Percentiles rank a stretch among this genome's conserved stretches.
phyloP scores from a whole-genome alignment of 768 basidiomycete genomes.

The Pseudohyphozyma bogoriensis region DNA sequence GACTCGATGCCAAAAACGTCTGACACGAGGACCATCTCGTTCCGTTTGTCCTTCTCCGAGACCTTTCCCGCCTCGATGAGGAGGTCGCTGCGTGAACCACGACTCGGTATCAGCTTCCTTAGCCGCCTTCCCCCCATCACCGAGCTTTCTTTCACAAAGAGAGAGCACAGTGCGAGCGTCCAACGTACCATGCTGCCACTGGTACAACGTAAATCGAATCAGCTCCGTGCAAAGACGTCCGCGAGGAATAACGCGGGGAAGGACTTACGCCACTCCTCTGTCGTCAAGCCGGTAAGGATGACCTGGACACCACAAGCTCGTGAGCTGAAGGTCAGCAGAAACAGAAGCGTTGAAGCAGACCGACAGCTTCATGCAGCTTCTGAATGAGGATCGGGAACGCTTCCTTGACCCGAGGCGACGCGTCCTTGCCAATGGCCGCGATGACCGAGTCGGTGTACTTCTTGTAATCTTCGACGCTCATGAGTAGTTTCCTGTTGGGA shows the following conservation, averaged over 20 bases:
- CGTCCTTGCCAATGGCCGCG: too few species aligned
- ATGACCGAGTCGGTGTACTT: too few species aligned
- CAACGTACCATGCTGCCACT: neutral
- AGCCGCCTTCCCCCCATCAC: too few species aligned
- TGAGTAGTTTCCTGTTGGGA: too few species aligned
- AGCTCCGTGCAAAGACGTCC: too few species aligned
- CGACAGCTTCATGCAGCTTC: slow-evolving; percentile 30
- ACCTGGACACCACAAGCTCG: neutral
- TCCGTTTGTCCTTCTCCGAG: slow-evolving; percentile 19
- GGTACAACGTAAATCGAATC: too few species aligned
- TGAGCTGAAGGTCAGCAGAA: neutral
- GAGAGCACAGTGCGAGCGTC: neutral
- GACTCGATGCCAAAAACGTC: slow-evolving; percentile 33
- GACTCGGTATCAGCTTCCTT: slow-evolving; percentile 1
- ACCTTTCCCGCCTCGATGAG: slow-evolving; percentile 31
- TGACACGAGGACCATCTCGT: slow-evolving; percentile 32
- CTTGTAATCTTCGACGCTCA: too few species aligned
- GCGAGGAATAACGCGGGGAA: too few species aligned
- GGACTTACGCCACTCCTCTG: slow-evolving; percentile 29
- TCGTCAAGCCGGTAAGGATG: slow-evolving; percentile 30
- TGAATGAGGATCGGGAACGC: slow-evolving; percentile 34
- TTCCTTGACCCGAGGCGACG: slow-evolving; percentile 36
- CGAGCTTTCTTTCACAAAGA: too few species aligned
- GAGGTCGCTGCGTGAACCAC: slow-evolving; percentile 27
- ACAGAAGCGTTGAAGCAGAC: neutral